phyloP scores from a whole-genome alignment of 352 stramenopile genomes.

The Globisporangium solare region DNA sequence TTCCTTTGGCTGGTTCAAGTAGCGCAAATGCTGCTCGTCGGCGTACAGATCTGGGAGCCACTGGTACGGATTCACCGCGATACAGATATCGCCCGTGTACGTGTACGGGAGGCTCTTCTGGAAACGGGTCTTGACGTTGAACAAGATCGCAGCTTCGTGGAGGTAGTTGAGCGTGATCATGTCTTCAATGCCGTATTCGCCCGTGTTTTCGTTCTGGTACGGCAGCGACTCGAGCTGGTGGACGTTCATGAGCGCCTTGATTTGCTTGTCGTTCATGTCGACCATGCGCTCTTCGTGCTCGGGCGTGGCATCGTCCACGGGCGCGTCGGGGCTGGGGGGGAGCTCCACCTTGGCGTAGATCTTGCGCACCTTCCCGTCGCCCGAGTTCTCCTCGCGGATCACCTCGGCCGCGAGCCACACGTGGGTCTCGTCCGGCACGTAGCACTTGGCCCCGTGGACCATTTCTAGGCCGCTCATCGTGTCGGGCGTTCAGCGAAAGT shows the following conservation, averaged over 20 bases:
- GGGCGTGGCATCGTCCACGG: constrained; percentile 12
- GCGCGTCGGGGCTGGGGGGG: constrained; percentile 17
- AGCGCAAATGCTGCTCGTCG: constrained; percentile 71
- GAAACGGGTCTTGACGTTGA: constrained; percentile 86
- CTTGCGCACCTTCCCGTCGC: constrained; percentile 56
- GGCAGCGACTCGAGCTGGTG: constrained; percentile 75
- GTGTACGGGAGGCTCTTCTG: constrained; percentile 91
- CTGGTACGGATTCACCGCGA: constrained; percentile 97
- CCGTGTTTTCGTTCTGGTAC: constrained; percentile 80
- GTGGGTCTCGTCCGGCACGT: constrained; percentile 80
- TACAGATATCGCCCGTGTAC: constrained; percentile 96
- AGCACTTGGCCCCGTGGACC: constrained; percentile 75
- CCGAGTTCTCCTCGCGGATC: constrained; percentile 58
- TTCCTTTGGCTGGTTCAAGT: constrained; percentile 70
- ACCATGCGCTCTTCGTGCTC: constrained; percentile 55
- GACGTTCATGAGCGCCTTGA: constrained; percentile 59
- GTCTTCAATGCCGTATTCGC: constrained; percentile 67
- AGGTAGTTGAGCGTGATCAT: constrained; percentile 89
- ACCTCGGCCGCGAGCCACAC: constrained; percentile 81
- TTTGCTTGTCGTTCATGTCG: constrained; percentile 70
- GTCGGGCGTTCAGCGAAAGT: not conserved
- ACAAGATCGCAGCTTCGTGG: constrained; percentile 88
- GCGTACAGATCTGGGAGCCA: constrained; percentile 86
- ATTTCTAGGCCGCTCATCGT: constrained; percentile 44
- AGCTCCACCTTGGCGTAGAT: constrained; percentile 65